phyloP scores from a whole-genome alignment of 768 basidiomycete species.

The Boletus subcaerulescens region DNA sequence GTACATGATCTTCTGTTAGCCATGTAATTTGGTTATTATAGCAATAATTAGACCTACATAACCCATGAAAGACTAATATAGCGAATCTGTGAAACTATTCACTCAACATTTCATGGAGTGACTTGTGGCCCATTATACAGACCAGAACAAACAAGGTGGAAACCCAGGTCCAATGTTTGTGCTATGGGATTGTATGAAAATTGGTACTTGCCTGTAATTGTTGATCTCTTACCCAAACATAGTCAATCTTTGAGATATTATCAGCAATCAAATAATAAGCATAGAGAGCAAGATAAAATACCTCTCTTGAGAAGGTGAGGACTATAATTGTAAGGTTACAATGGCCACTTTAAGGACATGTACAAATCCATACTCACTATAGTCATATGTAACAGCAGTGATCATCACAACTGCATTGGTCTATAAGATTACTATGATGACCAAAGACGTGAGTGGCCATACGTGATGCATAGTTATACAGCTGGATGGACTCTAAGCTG shows the following conservation, averaged over 20 bases:
- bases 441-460: no score
- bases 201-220: background rate
- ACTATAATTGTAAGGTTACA: background rate
- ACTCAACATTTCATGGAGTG: no score
- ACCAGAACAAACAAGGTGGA: slow-evolving; percentile 8
- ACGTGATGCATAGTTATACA: no score
- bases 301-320: slow-evolving; percentile 7
- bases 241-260: slow-evolving; percentile 8
- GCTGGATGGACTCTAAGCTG: no score
- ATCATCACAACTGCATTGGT: no score
- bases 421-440: no score
- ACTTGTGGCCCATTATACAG: background rate
- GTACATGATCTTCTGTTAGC: background rate
- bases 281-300: background rate
- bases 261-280: background rate
- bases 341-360: no score
- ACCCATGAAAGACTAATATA: background rate
- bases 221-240: slow-evolving; percentile 12
- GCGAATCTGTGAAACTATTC: background rate
- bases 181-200: background rate
- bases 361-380: background rate
- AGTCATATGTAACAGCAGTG: no score
- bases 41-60: background rate
- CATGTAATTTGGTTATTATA: no score
- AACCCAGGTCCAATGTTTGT: slow-evolving; percentile 7